Base-by-base conservation (phyloP, 1,284 basidiomycete species). In the Fomitopsis schrenkii region DNA sequence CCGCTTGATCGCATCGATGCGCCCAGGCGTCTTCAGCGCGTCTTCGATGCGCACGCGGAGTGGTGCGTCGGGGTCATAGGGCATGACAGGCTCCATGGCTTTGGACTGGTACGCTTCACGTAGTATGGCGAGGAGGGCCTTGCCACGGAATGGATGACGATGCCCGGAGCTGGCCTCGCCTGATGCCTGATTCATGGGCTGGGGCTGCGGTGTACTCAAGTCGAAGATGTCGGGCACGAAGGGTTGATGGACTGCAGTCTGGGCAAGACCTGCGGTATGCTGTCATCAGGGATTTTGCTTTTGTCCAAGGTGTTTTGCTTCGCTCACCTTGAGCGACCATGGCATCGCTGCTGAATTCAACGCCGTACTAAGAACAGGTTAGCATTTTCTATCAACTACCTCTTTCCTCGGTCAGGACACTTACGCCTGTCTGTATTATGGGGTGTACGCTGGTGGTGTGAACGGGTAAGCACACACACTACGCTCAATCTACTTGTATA, bases 391-490 rank as follows among this genome's bases (percentile, higher is more conserved):
- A 42, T 44, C 28, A 33, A 33, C 4, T 8, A 8, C 4, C 30
- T 33, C 30, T 33, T 33, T 38, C 19, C 9, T 44, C 12, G 33
- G 30, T 28, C 35, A 56, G 55, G 46, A 41, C 17, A 75, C 81
- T 60, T 71, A 87, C 84, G 44, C 88, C 88, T 36, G 83, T 72
- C 67, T 88, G 85, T 46, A 91, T 90, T 57, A 87, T 74, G 0
- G 87, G 86, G 71, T 91, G 83, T 4, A 82, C 59, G 4, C 83
- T 85, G 63, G 26, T 14, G 38, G 26, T 14, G 38, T 14, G 45
- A 5, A 15, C 28, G 15, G 14, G 48, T 50, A 22, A 50, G 48
- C 30, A 26, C 4, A 3, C 22, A 48, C 5, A 15, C 28, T 33
- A 10, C 9, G 28, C 26, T 14, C 19, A 8, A 33, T 5, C 5